These are phyloP conservation scores for Diaporthe sp. DNA, from an alignment of 2,329 filamentous ascomycete genomes.

Conservation along the genomic window DNA sequence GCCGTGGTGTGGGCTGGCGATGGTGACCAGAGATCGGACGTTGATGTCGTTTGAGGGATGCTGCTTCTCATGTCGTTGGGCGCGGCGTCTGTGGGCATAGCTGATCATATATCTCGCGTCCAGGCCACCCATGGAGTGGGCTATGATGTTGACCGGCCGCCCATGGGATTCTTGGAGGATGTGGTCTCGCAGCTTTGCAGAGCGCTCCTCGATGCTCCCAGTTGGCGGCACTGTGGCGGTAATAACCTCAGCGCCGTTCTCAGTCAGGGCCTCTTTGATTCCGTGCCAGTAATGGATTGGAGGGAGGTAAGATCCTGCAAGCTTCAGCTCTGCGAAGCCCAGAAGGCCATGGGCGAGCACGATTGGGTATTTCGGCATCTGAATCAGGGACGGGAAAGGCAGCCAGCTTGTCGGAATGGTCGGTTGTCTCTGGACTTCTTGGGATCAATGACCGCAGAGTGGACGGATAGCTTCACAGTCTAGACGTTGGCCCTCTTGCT, in stretches of 20 bases:
- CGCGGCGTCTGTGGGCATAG: slow-evolving; percentile 56
- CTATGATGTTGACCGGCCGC: slow-evolving; percentile 80
- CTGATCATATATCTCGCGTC: slow-evolving; percentile 76
- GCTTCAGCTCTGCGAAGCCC: slow-evolving; percentile 70
- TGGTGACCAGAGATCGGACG: slow-evolving; percentile 66
- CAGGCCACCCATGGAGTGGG: slow-evolving; percentile 77
- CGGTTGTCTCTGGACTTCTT: background rate
- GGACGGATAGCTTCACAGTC: background rate
- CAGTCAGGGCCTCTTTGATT: slow-evolving; percentile 68
- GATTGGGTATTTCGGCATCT: slow-evolving; percentile 71
- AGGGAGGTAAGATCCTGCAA: slow-evolving; percentile 63
- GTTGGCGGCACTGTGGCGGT: slow-evolving; percentile 73
- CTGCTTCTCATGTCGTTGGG: slow-evolving; percentile 13
- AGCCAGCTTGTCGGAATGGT: background rate
- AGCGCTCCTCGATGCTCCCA: slow-evolving; percentile 71
- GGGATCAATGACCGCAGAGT: background rate
- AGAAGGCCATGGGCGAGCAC: slow-evolving; percentile 76
- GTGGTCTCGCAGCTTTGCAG: slow-evolving; percentile 66
- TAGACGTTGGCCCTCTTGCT: too few relatives aligned
- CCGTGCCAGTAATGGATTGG: slow-evolving; percentile 75
- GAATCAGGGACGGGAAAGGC: background rate
- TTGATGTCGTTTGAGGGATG: slow-evolving; percentile 50
- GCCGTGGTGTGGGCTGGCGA: slow-evolving; percentile 68
- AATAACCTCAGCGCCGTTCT: slow-evolving; percentile 68
- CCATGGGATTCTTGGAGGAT: slow-evolving; percentile 62